Evolutionary conservation across 2,329 filamentous ascomycete species (phyloP).

Genomic region (Leptographium galeiforme): DNA sequence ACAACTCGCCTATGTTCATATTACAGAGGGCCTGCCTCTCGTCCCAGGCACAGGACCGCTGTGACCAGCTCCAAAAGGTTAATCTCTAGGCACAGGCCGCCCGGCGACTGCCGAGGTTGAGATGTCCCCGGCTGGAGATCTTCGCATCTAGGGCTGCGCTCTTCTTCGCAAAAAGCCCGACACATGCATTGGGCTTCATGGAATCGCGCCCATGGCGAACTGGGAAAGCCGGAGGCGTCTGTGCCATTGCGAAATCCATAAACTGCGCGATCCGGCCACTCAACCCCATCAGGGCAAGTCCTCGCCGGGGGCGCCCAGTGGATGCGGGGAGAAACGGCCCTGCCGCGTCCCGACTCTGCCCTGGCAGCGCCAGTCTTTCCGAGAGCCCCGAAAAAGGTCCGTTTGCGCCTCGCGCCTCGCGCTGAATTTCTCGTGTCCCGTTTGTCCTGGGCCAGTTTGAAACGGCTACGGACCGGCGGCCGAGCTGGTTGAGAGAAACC

Average conservation of each 20-base stretch:
- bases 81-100: background rate
- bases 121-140: background rate
- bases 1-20: too few species aligned
- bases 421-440: background rate
- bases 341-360: background rate
- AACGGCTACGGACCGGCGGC: background rate
- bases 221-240: too few species aligned
- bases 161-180: background rate
- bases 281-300: too few species aligned
- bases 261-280: too few species aligned
- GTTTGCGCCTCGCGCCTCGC: background rate
- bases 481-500: background rate
- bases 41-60: background rate
- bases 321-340: background rate
- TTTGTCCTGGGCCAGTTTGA: background rate
- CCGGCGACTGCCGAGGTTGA: slow-evolving; percentile 7
- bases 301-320: too few species aligned
- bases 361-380: background rate
- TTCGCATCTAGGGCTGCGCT: background rate
- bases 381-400: background rate
- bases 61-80: background rate
- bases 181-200: too few species aligned
- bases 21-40: too few species aligned
- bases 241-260: too few species aligned
- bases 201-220: too few species aligned